Base-by-base conservation (phyloP, 176 grass and related monocot genomes). In the Saccharum officinarum region DNA sequence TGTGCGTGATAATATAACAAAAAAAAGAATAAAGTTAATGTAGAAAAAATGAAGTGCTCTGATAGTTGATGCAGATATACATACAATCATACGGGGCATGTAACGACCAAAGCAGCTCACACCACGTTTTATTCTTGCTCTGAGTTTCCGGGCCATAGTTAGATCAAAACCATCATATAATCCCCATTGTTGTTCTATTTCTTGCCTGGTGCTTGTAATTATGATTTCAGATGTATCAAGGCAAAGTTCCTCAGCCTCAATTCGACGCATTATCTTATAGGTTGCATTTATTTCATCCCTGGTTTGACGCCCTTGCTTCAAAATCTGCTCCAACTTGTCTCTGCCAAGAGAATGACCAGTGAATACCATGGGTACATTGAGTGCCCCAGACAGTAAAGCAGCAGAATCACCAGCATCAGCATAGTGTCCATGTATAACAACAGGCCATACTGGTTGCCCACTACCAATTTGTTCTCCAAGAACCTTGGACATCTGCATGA, bases 141-240 rank as follows among this genome's bases (percentile, higher is more conserved):
- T 83, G 44, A 97, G 80, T 61, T 89, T 91, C 49, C 76, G 82
- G 44, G 80, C 92, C 67, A 97, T 85, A 71, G 79, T 90, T 16
- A 97, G 63, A 89, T 97, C 85, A 85, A 97, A 97, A 82, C 94
- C 90, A 72, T 97, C 88, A 87, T 97, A 97, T 77, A 97, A 87
- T 41, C 84, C 83, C 94, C 94, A 97, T 61, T 97, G 89, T 68
- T 94, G 83, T 73, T 94, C 92, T 82, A 97, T 97, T 79, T 97
- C 94, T 80, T 97, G 94, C 72, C 86, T 80, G 20, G 92, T 97
- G 68, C 94, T 97, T 73, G 94, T 94, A 77, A 97, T 92, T 57
- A 97, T 75, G 80, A 97, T 85, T 85, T 97, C 94, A 82, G 92
- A 91, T 33, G 92, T 54, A 90, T 97, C 94, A 76, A 97, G 83